Conservation (phyloP, 345 rosid genomes). For the Turritis glabra region DNA sequence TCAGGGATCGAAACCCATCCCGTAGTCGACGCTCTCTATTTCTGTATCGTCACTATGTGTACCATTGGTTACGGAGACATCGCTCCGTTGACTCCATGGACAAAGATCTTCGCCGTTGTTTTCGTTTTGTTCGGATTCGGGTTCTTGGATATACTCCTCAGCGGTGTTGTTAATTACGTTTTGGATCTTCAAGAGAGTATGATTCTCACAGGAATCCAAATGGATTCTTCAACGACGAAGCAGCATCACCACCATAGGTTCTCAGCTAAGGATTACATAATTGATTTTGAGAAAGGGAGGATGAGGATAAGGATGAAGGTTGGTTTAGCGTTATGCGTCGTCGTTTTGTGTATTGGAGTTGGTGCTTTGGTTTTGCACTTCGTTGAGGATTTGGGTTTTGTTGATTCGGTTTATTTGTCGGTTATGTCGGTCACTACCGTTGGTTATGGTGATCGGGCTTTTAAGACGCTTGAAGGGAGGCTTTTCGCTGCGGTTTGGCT, state of each 20-base stretch:
- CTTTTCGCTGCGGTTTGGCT: conserved; percentile 75
- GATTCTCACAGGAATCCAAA: conserved; percentile 51
- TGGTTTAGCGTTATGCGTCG: conserved; percentile 64
- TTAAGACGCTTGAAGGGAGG: conserved; percentile 59
- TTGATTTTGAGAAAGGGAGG: conserved; percentile 70
- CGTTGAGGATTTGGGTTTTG: conserved; percentile 54
- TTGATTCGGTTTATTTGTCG: conserved; percentile 70
- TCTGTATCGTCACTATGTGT: conserved; percentile 82
- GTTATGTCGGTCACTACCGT: conserved; percentile 86
- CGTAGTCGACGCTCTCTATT: conserved; percentile 74
- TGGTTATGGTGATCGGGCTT: conserved; percentile 74
- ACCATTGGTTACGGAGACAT: conserved; percentile 87
- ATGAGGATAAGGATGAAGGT: conserved; percentile 86
- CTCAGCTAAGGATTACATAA: conserved; percentile 53
- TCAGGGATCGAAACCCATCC: conserved; percentile 82
- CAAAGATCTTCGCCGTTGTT: conserved; percentile 64
- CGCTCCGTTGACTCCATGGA: conserved; percentile 59
- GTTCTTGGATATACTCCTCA: conserved; percentile 60
- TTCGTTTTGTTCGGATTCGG: conserved; percentile 77
- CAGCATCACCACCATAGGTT: conserved; percentile 19
- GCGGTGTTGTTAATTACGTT: conserved; percentile 67
- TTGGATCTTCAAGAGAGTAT: conserved; percentile 65
- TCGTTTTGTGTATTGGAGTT: conserved; percentile 58
- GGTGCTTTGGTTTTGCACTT: conserved; percentile 58
- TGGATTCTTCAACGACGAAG: conserved; percentile 19